Evolutionary conservation across 1,284 basidiomycete species (phyloP), one percentile per base, ranked within the genome.

Genomic region (Dichomitus squalens): DNA sequence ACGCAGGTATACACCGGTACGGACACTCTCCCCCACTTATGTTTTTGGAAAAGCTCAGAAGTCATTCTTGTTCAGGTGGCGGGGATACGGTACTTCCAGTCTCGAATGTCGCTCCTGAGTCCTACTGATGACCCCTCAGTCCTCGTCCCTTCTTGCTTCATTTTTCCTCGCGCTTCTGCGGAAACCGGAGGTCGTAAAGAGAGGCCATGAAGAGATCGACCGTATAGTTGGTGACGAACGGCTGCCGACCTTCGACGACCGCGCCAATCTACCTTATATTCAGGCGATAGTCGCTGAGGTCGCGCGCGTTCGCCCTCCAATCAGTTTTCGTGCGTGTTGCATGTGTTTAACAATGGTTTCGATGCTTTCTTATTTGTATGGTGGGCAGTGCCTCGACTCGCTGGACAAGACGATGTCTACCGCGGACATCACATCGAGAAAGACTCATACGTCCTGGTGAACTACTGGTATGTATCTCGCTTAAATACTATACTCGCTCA

Each of bases 181-280:
- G 23, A 52, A 70, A 38, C 73, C 68, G 1, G 68, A 72, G 1
- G 54, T 68, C 11, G 70, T 71, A 44, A 48, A 55, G 8, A 65
- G 61, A 14, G 73, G 70, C 2, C 72, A 72, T 44, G 64, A 53
- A 44, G 72, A 75, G 57, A 52, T 75, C 21, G 72, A 74, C 53
- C 39, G 52, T 4, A 64, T 72, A 12, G 55, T 73, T 23, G 71
- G 71, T 2, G 5, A 20, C 21, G 65, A 66, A 11, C 60, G 72
- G 14, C 54, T 75, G 7, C 75, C 75, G 0, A 60, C 57, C 6
- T 67, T 70, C 25, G 54, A 55, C 2, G 74, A 76, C 51, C 47
- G 67, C 4, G 52, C 56, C 2, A 51, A 46, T 7, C 50, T 76
- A 7, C 69, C 70, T 0, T 74, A 72, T 53, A 53, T 73, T n/a